Evolutionary conservation across 2,329 filamentous ascomycete species (phyloP).

Genomic region (Aureobasidium sp.): DNA sequence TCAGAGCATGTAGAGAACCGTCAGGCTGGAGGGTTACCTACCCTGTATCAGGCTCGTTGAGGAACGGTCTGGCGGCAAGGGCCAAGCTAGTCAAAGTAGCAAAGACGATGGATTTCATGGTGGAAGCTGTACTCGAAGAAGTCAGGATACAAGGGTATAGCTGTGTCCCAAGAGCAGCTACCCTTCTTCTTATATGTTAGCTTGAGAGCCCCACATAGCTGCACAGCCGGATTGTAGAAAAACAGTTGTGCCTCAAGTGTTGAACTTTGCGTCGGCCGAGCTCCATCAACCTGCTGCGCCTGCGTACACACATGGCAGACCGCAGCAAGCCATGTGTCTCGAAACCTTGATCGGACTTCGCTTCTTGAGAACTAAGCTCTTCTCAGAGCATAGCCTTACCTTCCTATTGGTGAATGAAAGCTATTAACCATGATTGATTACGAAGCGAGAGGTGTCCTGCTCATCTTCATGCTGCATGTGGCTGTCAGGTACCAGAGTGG

Average conservation of each 20-base stretch:
- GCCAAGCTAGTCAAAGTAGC: slow-evolving; percentile 16
- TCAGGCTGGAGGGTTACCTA: not conserved
- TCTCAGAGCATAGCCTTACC: not conserved
- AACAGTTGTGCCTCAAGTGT: not conserved
- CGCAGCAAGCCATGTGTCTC: slow-evolving; percentile 5
- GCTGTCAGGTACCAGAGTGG: slow-evolving; percentile 2
- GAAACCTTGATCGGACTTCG: not conserved
- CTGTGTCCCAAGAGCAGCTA: not conserved
- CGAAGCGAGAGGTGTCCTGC: not conserved
- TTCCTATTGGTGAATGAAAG: not conserved
- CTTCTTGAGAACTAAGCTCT: not conserved
- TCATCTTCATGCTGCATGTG: not conserved
- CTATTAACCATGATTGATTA: not conserved
- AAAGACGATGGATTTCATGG: slow-evolving; percentile 4
- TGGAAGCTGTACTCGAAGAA: not conserved
- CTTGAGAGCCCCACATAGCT: not conserved
- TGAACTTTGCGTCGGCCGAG: not conserved
- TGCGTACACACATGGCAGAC: not conserved
- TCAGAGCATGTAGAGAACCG: not conserved
- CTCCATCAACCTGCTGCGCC: not conserved
- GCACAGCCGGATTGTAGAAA: not conserved
- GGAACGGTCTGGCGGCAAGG: slow-evolving; percentile 29
- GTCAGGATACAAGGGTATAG: not conserved
- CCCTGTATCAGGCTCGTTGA: slow-evolving; percentile 32
- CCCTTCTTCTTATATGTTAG: not conserved